A percentile compares a stretch with the other conserved stretches of the same genome.
phyloP scores from a whole-genome alignment of 495 filamentous ascomycete genomes.

The Penicillium daleae region DNA sequence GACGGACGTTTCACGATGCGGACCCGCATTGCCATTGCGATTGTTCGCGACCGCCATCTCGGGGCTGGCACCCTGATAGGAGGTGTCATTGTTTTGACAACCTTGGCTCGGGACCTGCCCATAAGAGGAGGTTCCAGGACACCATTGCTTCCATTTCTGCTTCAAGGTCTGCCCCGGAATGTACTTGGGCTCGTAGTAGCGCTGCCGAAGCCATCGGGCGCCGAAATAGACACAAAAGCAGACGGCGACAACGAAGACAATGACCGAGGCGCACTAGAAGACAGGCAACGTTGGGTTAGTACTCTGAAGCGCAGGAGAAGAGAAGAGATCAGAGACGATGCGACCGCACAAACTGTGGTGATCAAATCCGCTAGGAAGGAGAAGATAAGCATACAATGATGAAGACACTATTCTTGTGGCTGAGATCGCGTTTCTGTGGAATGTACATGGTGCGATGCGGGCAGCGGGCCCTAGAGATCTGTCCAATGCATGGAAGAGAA shows the following conservation, averaged over 20 bases:
- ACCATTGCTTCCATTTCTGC: constrained; percentile 63
- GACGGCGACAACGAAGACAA: constrained; percentile 45
- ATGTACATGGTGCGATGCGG: constrained; percentile 31
- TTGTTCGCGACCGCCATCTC: constrained; percentile 41
- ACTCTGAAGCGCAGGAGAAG: background rate
- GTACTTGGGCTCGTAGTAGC: constrained; percentile 57
- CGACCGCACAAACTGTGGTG: background rate
- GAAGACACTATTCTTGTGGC: constrained; percentile 29
- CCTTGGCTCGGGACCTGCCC: constrained; percentile 42
- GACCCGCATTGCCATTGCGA: constrained; percentile 33
- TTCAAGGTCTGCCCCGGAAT: constrained; percentile 62
- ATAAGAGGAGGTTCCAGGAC: constrained; percentile 45
- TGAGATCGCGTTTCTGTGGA: constrained; percentile 28
- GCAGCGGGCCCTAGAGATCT: constrained; percentile 28
- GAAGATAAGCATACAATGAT: constrained; percentile 29
- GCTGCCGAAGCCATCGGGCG: constrained; percentile 52
- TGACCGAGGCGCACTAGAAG: constrained; percentile 36
- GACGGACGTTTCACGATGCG: constrained; percentile 84
- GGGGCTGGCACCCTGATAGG: constrained; percentile 28
- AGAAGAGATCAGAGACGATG: background rate
- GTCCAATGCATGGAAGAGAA: constrained; percentile 24
- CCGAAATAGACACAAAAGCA: constrained; percentile 49
- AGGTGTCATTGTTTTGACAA: constrained; percentile 28
- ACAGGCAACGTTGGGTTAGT: constrained; percentile 11
- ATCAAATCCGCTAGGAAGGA: constrained; percentile 18